Evolutionary conservation across 2,329 filamentous ascomycete genomes (phyloP).

Genomic region (Juglanconis juglandina): DNA sequence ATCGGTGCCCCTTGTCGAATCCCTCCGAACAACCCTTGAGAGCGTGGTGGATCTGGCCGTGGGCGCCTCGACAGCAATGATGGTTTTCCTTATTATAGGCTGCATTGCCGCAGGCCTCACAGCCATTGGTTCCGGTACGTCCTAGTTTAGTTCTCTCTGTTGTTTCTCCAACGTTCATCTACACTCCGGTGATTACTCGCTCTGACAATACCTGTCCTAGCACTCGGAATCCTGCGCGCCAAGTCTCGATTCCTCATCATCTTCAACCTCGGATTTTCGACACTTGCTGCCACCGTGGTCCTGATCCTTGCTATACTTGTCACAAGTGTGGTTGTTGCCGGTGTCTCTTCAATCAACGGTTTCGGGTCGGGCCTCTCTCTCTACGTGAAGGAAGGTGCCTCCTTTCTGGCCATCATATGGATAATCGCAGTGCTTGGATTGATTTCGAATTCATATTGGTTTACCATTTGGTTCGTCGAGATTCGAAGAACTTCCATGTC

Average conservation of each 20-base stretch:
- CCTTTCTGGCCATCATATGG: constrained; percentile 22
- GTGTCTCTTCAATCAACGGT: constrained; percentile 5
- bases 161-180: not conserved
- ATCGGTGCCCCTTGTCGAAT: constrained; percentile 21
- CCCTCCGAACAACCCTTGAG: constrained; percentile 17
- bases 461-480: constrained; percentile 24
- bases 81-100: constrained; percentile 21
- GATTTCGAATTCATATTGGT: constrained; percentile 20
- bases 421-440: constrained; percentile 16
- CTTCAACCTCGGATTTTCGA: constrained; percentile 13
- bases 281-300: constrained; percentile 13
- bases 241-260: constrained; percentile 16
- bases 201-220: not conserved
- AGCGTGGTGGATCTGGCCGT: constrained; percentile 17
- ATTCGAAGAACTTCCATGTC: constrained; percentile 21
- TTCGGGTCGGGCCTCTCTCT: constrained; percentile 18
- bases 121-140: constrained; percentile 18
- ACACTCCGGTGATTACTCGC: not conserved
- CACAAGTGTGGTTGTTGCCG: constrained; percentile 19
- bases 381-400: constrained; percentile 11
- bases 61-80: constrained; percentile 18
- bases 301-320: constrained; percentile 16
- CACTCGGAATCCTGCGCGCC: constrained; percentile 16
- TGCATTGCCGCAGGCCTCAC: constrained; percentile 15
- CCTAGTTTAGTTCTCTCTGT: not conserved